Evolutionary conservation across 2,329 filamentous ascomycete species (phyloP), one percentile per base, ranked within the genome.

Genomic region (Venturia asperata): DNA sequence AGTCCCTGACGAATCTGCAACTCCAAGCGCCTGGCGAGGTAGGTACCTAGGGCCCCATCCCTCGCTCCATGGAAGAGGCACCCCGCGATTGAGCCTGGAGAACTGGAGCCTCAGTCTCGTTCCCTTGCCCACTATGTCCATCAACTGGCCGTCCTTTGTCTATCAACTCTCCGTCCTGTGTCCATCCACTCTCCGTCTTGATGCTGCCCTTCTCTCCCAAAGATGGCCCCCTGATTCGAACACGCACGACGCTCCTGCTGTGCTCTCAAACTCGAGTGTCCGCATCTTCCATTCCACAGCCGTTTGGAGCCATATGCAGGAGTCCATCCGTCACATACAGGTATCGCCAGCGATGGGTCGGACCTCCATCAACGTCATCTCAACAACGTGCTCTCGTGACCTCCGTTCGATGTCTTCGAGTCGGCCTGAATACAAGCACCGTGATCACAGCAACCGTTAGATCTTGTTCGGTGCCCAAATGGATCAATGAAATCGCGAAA

Each of bases 271-370:
- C 52, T 21, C 52, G 52, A 37, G 37, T 37, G 7, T 58, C 27
- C 52, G 52, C 27, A 52, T 6, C 21, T 27, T 52, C 13, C 10
- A 27, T 10, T 52, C 47, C 47, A 13, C 21, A 5, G 21, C 27
- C 30, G 52, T 58, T 58, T 58, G 52, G 52, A 37, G 17, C 52
- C 37, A 30, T 58, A 58, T 58, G 52, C 52, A 58, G 52, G 52
- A 37, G 52, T n/a, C 30, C 52, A 15, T n/a, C 15, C 30, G 30
- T 58, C 52, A 58, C 52, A 37, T 58, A 58, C n/a, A 58, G 52
- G 52, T 27, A 19, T 34, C 52, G 37, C 52, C 30, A 37, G 27
- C 15, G 30, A 9, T 10, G 11, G 37, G 52, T 37, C 27, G 21
- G 30, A 37, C 30, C 47, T 52, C 47, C 9, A 15, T 58, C 30